A percentile compares a stretch with the other conserved stretches of the same genome.
phyloP scores from a whole-genome alignment of 805 yeast genomes.

The Kodamaea laetipori region DNA sequence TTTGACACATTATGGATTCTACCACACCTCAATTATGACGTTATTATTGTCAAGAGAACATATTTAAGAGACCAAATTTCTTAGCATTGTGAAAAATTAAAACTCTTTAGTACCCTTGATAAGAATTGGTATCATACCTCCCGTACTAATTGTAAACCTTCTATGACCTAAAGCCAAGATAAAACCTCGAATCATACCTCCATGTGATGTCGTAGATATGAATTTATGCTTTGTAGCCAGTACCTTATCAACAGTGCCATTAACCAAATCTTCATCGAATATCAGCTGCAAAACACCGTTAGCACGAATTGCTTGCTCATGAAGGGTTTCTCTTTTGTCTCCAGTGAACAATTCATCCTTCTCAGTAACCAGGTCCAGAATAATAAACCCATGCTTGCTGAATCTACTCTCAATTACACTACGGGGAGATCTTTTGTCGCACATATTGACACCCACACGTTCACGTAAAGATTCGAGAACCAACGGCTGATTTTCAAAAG shows the following conservation, averaged over 20 bases:
- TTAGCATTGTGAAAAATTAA: too few relatives aligned
- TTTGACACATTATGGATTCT: too few relatives aligned
- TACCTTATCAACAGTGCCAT: conserved; percentile 24
- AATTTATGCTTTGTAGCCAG: conserved; percentile 23
- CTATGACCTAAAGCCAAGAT: conserved; percentile 57
- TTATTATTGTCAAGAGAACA: too few relatives aligned
- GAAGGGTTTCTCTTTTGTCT: conserved; percentile 49
- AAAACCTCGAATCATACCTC: conserved; percentile 57
- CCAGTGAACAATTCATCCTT: conserved; percentile 50
- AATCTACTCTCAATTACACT: conserved; percentile 41
- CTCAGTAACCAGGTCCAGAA: conserved; percentile 49
- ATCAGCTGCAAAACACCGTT: conserved; percentile 44
- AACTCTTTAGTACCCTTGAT: conserved; percentile 43
- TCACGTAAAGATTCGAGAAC: conserved; percentile 57
- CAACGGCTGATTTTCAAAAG: conserved; percentile 22
- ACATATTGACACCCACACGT: conserved; percentile 58
- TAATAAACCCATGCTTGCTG: conserved; percentile 42
- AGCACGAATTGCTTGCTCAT: conserved; percentile 53
- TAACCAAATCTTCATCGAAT: conserved; percentile 26
- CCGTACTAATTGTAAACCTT: conserved; percentile 60
- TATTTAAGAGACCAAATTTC: too few relatives aligned
- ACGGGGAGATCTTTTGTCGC: conserved; percentile 57
- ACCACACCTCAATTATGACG: too few relatives aligned
- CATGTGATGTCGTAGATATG: conserved; percentile 58
- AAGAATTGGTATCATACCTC: conserved; percentile 64